These are phyloP conservation scores for Thalia dealbata DNA, from an alignment of 176 grass and related monocot species.

Conservation along the genomic window DNA sequence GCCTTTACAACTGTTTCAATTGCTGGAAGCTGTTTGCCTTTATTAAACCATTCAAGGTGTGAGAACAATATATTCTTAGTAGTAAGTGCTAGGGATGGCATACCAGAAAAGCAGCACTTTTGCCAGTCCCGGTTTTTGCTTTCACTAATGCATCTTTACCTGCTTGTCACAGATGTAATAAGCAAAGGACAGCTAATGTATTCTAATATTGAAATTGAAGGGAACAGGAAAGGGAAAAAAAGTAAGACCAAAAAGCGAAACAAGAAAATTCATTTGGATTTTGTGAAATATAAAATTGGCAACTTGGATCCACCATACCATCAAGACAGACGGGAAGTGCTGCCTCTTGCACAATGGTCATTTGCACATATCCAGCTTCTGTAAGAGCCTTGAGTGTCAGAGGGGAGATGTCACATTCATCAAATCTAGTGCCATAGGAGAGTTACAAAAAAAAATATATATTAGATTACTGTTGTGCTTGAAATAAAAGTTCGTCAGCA, in stretches of 20 bases:
- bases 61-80: background rate
- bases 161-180: constrained; percentile 13
- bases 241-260: constrained; percentile 17
- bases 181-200: no score
- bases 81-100: constrained; percentile 5
- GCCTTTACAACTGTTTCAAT: constrained; percentile 90
- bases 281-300: background rate
- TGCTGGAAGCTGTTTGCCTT: constrained; percentile 93
- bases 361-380: constrained; percentile 70
- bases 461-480: background rate
- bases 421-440: constrained; percentile 30
- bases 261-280: background rate
- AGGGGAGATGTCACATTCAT: constrained; percentile 41
- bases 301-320: constrained; percentile 30
- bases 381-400: constrained; percentile 71
- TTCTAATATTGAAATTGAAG: no score
- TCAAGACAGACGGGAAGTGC: constrained; percentile 69
- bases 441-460: background rate
- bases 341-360: constrained; percentile 84
- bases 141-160: constrained; percentile 94
- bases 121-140: constrained; percentile 86
- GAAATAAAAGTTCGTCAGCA: background rate
- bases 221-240: no score
- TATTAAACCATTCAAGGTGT: constrained; percentile 23
- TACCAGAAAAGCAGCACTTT: constrained; percentile 96